phyloP scores from a whole-genome alignment of 768 basidiomycete genomes.

The Psilocybe sp. region DNA sequence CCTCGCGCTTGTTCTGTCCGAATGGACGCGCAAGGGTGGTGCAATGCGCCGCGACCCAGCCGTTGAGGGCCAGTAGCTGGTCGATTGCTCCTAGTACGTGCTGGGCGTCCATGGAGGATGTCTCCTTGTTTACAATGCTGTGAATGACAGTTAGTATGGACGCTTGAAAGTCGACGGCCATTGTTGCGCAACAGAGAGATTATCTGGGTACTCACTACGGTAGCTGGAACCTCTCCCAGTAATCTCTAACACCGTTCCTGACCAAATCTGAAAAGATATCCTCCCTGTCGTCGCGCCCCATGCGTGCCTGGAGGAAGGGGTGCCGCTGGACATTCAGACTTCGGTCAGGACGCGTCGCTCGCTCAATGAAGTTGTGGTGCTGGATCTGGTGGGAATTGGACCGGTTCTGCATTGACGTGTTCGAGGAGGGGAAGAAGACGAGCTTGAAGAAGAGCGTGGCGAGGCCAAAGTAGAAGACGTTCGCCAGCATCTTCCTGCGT shows the following conservation, averaged over 20 bases:
- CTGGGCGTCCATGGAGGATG: conserved; percentile 87
- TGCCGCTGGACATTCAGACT: conserved; percentile 86
- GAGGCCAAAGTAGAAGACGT: conserved; percentile 32
- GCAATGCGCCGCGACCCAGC: conserved; percentile 96
- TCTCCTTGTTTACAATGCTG: conserved; percentile 76
- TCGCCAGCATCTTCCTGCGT: conserved; percentile 48
- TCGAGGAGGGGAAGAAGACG: conserved; percentile 32
- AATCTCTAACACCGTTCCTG: conserved; percentile 75
- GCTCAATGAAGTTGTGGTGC: conserved; percentile 52
- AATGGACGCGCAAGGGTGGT: conserved; percentile 94
- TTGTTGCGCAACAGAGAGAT: background rate
- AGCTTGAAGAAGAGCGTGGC: conserved; percentile 34
- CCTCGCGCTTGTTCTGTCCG: conserved; percentile 82
- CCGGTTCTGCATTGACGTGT: conserved; percentile 17
- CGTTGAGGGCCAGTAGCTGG: conserved; percentile 91
- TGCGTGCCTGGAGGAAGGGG: conserved; percentile 82
- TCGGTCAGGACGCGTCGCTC: conserved; percentile 62
- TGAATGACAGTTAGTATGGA: background rate
- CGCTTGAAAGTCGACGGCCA: background rate
- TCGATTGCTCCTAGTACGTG: conserved; percentile 88
- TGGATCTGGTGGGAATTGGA: conserved; percentile 40
- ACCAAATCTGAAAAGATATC: conserved; percentile 81
- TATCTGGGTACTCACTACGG: conserved; percentile 68
- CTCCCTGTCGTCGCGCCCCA: conserved; percentile 81
- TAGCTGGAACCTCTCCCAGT: conserved; percentile 89